Evolutionary conservation across 129 eudicot species (phyloP).

Genomic region (Tanacetum coccineum): DNA sequence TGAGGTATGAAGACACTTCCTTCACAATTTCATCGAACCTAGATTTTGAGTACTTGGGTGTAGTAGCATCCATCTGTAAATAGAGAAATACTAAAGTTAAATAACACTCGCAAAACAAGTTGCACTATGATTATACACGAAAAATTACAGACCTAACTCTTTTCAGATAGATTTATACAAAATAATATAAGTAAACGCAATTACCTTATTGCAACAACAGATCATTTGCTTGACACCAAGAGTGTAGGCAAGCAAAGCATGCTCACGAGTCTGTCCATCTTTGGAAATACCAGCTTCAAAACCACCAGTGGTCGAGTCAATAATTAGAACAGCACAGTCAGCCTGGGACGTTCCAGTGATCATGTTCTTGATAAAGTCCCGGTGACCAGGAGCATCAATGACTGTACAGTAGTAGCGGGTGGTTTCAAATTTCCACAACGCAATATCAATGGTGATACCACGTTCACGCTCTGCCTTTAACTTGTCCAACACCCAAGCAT

Average conservation of each 20-base stretch:
- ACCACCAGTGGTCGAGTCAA: neutral
- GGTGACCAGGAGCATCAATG: neutral
- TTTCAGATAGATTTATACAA: neutral
- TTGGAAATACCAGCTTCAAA: constrained; percentile 21
- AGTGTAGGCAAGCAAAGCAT: constrained; percentile 23
- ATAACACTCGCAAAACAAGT: no score
- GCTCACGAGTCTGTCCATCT: constrained; percentile 26
- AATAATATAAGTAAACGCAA: neutral
- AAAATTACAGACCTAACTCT: no score
- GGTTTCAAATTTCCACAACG: constrained; percentile 54
- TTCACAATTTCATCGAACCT: no score
- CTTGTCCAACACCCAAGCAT: constrained; percentile 54
- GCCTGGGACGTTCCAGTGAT: constrained; percentile 1
- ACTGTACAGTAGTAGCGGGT: constrained; percentile 6
- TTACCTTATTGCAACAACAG: neutral
- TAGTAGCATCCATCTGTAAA: no score
- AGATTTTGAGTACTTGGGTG: no score
- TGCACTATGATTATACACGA: no score
- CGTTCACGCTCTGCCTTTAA: constrained; percentile 61
- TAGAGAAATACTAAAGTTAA: no score
- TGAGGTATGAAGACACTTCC: no score
- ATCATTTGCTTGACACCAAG: constrained; percentile 27
- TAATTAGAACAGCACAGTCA: neutral
- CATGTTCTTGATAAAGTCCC: constrained; percentile 1
- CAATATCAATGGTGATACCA: constrained; percentile 53